Percentiles rank a stretch among this genome's conserved stretches.
phyloP scores from a whole-genome alignment of 225 moss, liverwort and hornwort genomes.

The Lunularia cruciata region DNA sequence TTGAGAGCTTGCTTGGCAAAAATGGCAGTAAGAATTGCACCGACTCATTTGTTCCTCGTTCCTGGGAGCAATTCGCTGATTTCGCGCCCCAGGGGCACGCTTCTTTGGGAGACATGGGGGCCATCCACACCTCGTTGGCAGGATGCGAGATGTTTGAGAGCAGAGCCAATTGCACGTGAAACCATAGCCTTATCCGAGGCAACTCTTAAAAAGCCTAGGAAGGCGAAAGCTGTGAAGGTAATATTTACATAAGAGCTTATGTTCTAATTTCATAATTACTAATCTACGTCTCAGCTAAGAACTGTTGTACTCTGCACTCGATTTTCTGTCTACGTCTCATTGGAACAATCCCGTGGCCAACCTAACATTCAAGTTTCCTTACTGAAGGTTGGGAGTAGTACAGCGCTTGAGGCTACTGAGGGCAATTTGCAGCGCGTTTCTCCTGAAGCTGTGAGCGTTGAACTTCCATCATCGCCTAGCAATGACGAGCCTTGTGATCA shows the following conservation, averaged over 20 bases:
- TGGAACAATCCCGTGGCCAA: neutral
- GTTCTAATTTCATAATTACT: neutral
- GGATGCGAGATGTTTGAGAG: neutral
- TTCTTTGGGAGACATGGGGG: neutral
- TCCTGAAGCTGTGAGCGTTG: neutral
- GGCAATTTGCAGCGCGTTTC: slow-evolving; percentile 4
- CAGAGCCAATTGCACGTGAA: neutral
- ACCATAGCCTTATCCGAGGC: neutral
- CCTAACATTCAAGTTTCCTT: neutral
- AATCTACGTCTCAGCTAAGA: neutral
- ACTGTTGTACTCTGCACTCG: neutral
- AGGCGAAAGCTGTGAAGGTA: slow-evolving; percentile 15
- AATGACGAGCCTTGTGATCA: slow-evolving; percentile 14
- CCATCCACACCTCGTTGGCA: slow-evolving; percentile 1
- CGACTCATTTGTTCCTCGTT: slow-evolving; percentile 12
- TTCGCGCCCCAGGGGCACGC: neutral
- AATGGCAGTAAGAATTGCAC: slow-evolving; percentile 20
- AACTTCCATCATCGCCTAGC: neutral
- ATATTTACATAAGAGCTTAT: neutral
- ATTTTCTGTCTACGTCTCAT: neutral
- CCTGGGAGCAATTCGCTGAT: neutral
- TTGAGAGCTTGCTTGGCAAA: slow-evolving; percentile 19
- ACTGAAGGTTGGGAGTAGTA: slow-evolving; percentile 24
- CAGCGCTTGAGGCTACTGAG: neutral
- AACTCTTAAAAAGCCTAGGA: neutral